phyloP scores from a whole-genome alignment of 192 early-diverging fungal species.

The Allomyces macrogynus region DNA sequence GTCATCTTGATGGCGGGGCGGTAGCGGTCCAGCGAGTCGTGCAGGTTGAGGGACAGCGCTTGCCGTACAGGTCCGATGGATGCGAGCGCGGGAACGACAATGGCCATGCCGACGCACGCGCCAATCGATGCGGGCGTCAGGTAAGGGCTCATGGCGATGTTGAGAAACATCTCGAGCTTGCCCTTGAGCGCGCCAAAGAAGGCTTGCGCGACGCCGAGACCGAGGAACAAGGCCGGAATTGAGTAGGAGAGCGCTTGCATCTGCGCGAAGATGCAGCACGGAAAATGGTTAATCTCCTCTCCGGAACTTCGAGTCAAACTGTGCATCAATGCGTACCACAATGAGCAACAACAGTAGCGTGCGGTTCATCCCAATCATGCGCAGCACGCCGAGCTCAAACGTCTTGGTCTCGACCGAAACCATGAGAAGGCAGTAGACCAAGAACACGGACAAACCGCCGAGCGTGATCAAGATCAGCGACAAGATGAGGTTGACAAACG shows the following conservation, averaged over 20 bases:
- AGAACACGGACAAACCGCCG: constrained; percentile 10
- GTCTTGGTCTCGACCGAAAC: constrained; percentile 14
- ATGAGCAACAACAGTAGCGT: constrained; percentile 3
- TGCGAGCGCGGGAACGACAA: constrained; percentile 8
- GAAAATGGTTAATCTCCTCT: too few relatives aligned
- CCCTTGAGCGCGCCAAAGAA: constrained; percentile 4
- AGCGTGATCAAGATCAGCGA: constrained; percentile 12
- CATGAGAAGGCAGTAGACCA: constrained; percentile 16
- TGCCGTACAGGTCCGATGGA: constrained; percentile 9
- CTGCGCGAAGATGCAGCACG: not conserved
- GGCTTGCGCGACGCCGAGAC: constrained; percentile 5
- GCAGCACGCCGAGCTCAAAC: constrained; percentile 12
- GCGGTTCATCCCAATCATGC: constrained; percentile 14
- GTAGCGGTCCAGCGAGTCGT: constrained; percentile 8
- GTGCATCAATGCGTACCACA: not conserved
- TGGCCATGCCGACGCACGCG: constrained; percentile 6
- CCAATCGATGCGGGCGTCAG: constrained; percentile 1
- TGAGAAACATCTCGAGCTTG: constrained; percentile 6
- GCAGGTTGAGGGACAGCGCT: constrained; percentile 8
- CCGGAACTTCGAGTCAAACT: too few relatives aligned
- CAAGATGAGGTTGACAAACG: constrained; percentile 11
- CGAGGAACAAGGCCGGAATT: constrained; percentile 10
- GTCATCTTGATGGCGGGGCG: constrained; percentile 6
- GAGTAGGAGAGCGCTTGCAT: constrained; percentile 12
- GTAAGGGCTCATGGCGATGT: constrained; percentile 3